Evolutionary conservation across 2,329 filamentous ascomycete genomes (phyloP).

Genomic region (Scedosporium boydii): DNA sequence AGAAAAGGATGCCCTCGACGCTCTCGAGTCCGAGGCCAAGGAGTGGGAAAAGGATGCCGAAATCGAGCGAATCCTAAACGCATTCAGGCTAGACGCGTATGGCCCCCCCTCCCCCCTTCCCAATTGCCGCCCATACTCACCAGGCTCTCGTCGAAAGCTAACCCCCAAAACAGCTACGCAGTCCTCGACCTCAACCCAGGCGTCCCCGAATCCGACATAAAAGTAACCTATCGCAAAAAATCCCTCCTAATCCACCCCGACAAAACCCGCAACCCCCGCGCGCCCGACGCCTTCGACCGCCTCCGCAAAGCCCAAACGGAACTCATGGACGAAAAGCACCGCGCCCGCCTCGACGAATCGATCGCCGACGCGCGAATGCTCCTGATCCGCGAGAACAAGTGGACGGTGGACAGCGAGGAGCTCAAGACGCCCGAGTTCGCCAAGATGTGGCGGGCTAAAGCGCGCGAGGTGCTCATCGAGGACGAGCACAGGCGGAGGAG

Average conservation of each 20-base stretch:
- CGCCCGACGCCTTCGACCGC: slow-evolving; percentile 92
- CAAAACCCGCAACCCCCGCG: slow-evolving; percentile 84
- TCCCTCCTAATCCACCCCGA: slow-evolving; percentile 99
- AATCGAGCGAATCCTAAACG: slow-evolving; percentile 86
- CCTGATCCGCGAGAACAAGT: slow-evolving; percentile 87
- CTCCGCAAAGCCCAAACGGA: slow-evolving; percentile 89
- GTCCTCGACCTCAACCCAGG: slow-evolving; percentile 93
- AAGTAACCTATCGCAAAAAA: slow-evolving; percentile 86
- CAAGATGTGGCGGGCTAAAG: slow-evolving; percentile 81
- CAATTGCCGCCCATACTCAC: not conserved
- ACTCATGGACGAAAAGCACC: slow-evolving; percentile 89
- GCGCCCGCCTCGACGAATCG: slow-evolving; percentile 78
- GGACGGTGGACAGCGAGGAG: slow-evolving; percentile 81
- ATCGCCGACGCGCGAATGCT: slow-evolving; percentile 95
- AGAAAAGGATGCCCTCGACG: slow-evolving; percentile 55
- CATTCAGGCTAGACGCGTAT: slow-evolving; percentile 65
- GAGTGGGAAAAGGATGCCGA: slow-evolving; percentile 96
- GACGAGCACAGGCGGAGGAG: slow-evolving; percentile 77
- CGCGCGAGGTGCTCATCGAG: slow-evolving; percentile 81
- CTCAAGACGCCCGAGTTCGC: slow-evolving; percentile 76
- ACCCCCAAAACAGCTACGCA: slow-evolving; percentile 50
- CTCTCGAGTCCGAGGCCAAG: slow-evolving; percentile 74
- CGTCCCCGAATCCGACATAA: slow-evolving; percentile 93
- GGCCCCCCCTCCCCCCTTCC: slow-evolving; percentile 11
- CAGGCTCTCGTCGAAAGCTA: slow-evolving; percentile 30